phyloP scores from a whole-genome alignment of 164 flowering plant species.

The Chloranthus sessilifolius region DNA sequence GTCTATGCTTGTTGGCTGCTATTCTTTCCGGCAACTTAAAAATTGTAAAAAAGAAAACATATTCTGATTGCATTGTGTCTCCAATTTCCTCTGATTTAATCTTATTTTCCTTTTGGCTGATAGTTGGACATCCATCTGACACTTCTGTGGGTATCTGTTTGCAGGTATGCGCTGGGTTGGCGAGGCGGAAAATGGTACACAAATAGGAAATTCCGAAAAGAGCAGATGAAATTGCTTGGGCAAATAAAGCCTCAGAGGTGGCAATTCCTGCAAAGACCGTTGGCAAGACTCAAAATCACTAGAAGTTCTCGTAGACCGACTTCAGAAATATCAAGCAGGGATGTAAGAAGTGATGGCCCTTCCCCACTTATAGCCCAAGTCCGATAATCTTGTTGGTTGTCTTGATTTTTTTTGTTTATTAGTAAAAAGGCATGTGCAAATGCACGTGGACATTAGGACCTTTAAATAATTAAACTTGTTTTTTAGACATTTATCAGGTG shows the following conservation, averaged over 20 bases:
- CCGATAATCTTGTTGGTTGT: slow-evolving; percentile 13
- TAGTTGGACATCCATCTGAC: no score
- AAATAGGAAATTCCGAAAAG: slow-evolving; percentile 61
- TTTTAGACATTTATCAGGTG: no score
- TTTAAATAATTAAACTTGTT: no score
- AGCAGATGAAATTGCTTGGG: slow-evolving; percentile 51
- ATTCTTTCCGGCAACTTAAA: no score
- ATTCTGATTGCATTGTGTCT: no score
- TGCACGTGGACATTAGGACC: no score
- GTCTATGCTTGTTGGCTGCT: no score
- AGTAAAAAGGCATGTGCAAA: no score
- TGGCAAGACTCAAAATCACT: slow-evolving; percentile 26
- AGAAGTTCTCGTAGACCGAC: slow-evolving; percentile 20
- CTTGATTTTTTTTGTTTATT: not conserved
- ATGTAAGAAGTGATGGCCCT: slow-evolving; percentile 7
- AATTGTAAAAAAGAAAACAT: no score
- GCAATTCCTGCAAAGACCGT: slow-evolving; percentile 36
- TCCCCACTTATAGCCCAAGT: slow-evolving; percentile 3
- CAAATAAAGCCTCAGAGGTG: slow-evolving; percentile 46
- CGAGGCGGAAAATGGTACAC: slow-evolving; percentile 91
- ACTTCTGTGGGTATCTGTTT: no score
- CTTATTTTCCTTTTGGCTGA: no score
- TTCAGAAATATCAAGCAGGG: slow-evolving; percentile 15
- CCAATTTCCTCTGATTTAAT: no score
- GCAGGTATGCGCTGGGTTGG: slow-evolving; percentile 82